Conservation (phyloP, 148 eudicot species). For the Vaccinium vitisidaea region DNA sequence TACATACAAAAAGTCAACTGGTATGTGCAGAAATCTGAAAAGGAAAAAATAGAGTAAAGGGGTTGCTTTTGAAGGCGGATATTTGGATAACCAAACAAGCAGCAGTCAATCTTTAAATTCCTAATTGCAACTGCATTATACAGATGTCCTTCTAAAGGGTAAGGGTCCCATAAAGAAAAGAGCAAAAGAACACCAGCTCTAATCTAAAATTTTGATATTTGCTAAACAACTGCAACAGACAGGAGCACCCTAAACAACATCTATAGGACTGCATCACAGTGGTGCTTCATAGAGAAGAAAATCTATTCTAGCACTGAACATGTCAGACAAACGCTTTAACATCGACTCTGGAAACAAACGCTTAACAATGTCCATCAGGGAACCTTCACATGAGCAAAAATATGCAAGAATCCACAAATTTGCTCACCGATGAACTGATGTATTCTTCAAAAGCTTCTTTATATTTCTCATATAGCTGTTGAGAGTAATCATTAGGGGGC, state of each 20-base stretch:
- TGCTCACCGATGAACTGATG: constrained; percentile 30
- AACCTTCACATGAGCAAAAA: background rate
- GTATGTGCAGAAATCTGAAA: background rate
- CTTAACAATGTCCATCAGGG: background rate
- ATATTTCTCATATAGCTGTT: constrained; percentile 37
- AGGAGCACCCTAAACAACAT: background rate
- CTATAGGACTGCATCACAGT: background rate
- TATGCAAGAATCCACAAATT: constrained; percentile 1
- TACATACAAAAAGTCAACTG: background rate
- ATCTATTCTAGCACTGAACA: background rate
- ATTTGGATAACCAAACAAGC: background rate
- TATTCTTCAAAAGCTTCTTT: constrained; percentile 34
- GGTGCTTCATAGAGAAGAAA: background rate
- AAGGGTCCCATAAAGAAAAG: background rate
- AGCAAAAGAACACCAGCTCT: background rate
- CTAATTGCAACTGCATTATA: background rate
- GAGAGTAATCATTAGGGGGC: constrained; percentile 42
- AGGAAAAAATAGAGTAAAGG: background rate
- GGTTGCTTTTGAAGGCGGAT: background rate
- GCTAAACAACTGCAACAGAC: background rate
- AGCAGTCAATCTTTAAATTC: background rate
- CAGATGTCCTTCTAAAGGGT: background rate
- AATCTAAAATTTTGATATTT: background rate
- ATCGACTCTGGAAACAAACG: background rate
- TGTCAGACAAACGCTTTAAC: background rate